These are phyloP conservation scores for Penicillium bialowiezense DNA, from an alignment of 495 filamentous ascomycete genomes.

Conservation along the genomic window DNA sequence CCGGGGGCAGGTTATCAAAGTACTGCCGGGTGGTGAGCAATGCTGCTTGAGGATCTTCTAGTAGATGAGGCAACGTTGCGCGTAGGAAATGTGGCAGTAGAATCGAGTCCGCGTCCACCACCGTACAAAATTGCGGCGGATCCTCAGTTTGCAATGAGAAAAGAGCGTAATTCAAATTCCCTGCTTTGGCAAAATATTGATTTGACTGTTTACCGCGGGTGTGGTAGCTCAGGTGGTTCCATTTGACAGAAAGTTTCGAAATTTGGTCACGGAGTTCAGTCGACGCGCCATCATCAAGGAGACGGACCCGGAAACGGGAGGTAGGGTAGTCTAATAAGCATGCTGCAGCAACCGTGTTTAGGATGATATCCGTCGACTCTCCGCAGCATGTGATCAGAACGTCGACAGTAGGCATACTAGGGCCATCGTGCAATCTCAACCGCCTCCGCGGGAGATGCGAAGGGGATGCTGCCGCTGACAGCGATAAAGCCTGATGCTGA, in stretches of 20 bases:
- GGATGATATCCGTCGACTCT: conserved; percentile 47
- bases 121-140: conserved; percentile 38
- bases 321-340: conserved; percentile 47
- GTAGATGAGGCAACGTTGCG: conserved; percentile 48
- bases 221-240: conserved; percentile 46
- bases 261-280: conserved; percentile 29
- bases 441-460: conserved; percentile 12
- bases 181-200: conserved; percentile 50
- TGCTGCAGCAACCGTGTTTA: conserved; percentile 51
- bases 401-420: conserved; percentile 41
- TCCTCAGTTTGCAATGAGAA: conserved; percentile 34
- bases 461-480: conserved; percentile 13
- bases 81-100: conserved; percentile 48
- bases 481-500: conserved; percentile 26
- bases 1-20: conserved; percentile 50
- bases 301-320: conserved; percentile 42
- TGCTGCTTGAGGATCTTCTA: conserved; percentile 29
- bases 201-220: conserved; percentile 39
- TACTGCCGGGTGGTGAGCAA: conserved; percentile 38
- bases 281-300: conserved; percentile 50
- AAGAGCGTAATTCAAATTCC: conserved; percentile 53
- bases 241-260: conserved; percentile 19
- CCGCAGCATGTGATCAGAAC: conserved; percentile 48
- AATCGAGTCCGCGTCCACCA: conserved; percentile 45
- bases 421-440: conserved; percentile 21